These are phyloP conservation scores for Chlorophyllum brunneum DNA, from an alignment of 768 basidiomycete species.

Conservation along the genomic window DNA sequence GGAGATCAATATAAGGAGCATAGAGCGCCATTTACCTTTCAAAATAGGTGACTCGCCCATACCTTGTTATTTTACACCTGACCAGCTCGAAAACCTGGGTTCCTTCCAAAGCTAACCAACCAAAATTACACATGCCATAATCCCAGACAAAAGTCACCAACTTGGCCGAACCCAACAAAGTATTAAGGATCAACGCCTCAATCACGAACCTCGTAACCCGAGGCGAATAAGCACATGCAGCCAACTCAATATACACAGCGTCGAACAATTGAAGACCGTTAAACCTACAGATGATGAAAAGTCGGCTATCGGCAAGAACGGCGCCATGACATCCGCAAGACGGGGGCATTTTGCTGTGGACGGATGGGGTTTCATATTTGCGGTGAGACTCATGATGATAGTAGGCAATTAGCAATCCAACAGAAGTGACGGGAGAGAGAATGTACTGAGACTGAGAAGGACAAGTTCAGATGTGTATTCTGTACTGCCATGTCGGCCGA, in stretches of 20 bases:
- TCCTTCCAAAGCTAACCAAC: no score
- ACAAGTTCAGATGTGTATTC: conserved; percentile 73
- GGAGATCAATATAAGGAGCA: no score
- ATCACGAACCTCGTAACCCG: conserved; percentile 80
- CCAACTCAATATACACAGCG: conserved; percentile 84
- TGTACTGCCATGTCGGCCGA: conserved; percentile 83
- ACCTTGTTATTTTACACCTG: no score
- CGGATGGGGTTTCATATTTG: conserved; percentile 74
- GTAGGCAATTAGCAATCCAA: conserved; percentile 2
- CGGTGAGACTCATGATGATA: conserved; percentile 57
- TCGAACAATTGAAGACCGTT: conserved; percentile 83
- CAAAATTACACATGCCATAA: no score
- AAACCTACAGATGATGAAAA: conserved; percentile 87
- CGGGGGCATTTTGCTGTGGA: conserved; percentile 65
- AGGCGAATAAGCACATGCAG: conserved; percentile 83
- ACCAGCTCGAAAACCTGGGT: no score
- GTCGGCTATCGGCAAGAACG: conserved; percentile 75
- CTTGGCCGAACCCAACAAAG: no score
- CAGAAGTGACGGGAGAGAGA: background rate
- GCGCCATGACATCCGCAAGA: conserved; percentile 84
- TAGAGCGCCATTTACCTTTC: no score
- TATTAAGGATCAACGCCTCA: conserved; percentile 27
- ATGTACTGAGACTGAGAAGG: conserved; percentile 84
- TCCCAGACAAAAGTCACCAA: no score
- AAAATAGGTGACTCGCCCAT: no score